Base-by-base conservation (phyloP, 768 basidiomycete genomes). In the Hericium alpestre region DNA sequence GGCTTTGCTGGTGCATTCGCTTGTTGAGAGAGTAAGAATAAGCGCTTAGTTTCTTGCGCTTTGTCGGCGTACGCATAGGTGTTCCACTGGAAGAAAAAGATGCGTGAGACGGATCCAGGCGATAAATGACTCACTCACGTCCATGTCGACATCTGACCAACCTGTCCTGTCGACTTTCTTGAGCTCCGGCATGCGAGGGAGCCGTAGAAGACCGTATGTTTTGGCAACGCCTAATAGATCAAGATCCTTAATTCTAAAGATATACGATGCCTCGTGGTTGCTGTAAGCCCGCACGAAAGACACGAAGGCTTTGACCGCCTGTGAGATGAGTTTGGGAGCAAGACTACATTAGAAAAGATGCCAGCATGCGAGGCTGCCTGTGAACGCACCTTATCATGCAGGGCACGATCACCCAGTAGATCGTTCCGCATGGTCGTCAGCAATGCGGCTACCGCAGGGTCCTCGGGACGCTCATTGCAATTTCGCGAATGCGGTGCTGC, bases 231-330 rank as follows among this genome's bases (percentile, higher is more conserved):
- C 90, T 27, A 90, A 67, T 38, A 97, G 78, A 66, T 97, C 91
- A 38, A 98, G 82, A 62, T 93, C 90, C 65, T 86, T 86, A 9
- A 95, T 64, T 38, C 93, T 85, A 72, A 99, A 99, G 57, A 99
- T 94, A 68, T 93, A 99, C 0, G 90, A 89, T 2, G 96, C 96
- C 68, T 98, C 95, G 63, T 99, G 96, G 67, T 97, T 98, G 4
- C 91, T 90, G 68, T 98, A 99, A 1, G 96, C 91, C 5, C 87
- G 82, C 20, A 94, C 80, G 60, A 93, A 93, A 0, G 96, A 98
- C 2, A 98, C 96, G 65, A 92, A 97, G 0, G 93, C 90, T 73
- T 93, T 95, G 6, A 79, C 77, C 18, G 85, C 89, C 91, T 96
- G 64, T 43, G 40, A 39, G 40, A 27, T 37, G 27, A 25, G 18